Percentiles rank a stretch among this genome's conserved stretches.
These are phyloP conservation scores for Telfairia occidentalis DNA, from an alignment of 331 rosid species.

Conservation along the genomic window DNA sequence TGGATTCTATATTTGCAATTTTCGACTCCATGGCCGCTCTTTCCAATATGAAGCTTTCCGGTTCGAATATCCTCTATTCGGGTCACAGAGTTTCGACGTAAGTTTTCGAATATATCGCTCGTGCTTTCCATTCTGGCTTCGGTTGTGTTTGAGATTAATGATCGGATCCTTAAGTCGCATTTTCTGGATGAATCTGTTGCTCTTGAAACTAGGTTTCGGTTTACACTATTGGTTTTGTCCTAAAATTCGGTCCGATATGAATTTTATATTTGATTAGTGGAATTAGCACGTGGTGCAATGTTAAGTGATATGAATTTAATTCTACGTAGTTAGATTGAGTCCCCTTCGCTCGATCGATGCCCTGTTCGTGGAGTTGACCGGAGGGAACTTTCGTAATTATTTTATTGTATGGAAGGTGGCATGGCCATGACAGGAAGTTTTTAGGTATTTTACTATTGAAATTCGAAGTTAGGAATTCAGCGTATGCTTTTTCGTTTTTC, in stretches of 20 bases:
- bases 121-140: background rate
- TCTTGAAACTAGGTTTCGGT: background rate
- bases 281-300: background rate
- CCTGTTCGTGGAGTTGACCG: background rate
- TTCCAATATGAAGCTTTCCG: constrained; percentile 15
- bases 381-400: background rate
- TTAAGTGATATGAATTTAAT: background rate
- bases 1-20: background rate
- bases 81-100: constrained; percentile 30
- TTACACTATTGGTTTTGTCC: background rate
- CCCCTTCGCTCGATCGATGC: background rate
- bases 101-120: constrained; percentile 13
- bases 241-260: background rate
- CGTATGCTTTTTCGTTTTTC: background rate
- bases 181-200: background rate
- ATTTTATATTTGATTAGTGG: background rate
- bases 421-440: background rate
- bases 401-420: background rate
- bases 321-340: background rate
- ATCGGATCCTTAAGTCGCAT: background rate
- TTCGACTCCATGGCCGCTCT: constrained; percentile 35
- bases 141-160: background rate
- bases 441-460: background rate
- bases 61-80: constrained; percentile 18
- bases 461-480: background rate